Percentiles rank a stretch among this genome's conserved stretches.
Conservation (phyloP, 2,329 filamentous ascomycete species). For the Colletotrichum chrysophilum region DNA sequence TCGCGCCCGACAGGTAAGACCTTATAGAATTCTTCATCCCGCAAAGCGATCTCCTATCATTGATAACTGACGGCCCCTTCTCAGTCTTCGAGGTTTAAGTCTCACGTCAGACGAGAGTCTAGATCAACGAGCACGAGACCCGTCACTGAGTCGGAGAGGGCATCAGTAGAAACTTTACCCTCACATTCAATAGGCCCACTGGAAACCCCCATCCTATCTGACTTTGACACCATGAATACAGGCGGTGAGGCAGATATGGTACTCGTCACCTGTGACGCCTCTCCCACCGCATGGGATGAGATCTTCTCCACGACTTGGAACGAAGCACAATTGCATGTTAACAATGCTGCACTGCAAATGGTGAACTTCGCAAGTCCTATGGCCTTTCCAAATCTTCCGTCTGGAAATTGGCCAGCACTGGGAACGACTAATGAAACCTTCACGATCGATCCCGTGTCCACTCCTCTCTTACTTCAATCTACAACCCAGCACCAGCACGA, state of each 20-base stretch:
- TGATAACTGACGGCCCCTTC: neutral
- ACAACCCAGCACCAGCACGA: neutral
- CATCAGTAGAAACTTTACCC: neutral
- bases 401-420: neutral
- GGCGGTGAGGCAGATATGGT: neutral
- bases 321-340: neutral
- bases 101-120: neutral
- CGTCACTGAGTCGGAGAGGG: neutral
- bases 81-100: neutral
- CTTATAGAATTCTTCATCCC: accelerated
- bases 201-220: neutral
- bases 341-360: neutral
- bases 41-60: neutral
- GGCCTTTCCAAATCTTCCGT: neutral
- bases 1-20: neutral
- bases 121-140: neutral
- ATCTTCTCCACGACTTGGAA: neutral
- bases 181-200: neutral
- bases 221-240: neutral
- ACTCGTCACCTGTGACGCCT: neutral
- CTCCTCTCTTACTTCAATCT: neutral
- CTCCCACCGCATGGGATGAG: neutral
- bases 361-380: neutral
- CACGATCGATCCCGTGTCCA: neutral
- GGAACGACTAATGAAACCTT: neutral